Percentiles rank a stretch among this genome's conserved stretches.
phyloP scores from a whole-genome alignment of 768 basidiomycete genomes.

The Coprinellus micaceus region DNA sequence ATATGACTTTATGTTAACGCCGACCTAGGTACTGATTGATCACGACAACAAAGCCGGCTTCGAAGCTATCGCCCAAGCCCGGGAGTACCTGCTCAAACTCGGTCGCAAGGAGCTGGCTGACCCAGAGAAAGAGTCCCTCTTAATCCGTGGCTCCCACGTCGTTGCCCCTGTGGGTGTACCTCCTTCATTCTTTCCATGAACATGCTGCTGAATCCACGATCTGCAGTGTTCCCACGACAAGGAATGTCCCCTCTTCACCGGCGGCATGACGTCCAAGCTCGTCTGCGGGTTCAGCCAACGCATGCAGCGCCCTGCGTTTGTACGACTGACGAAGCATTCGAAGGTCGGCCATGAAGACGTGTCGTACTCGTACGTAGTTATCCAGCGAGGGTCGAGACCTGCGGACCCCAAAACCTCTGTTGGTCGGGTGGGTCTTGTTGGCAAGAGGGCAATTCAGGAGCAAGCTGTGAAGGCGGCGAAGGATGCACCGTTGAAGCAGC shows the following conservation, averaged over 20 bases:
- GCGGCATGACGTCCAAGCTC: constrained; percentile 43
- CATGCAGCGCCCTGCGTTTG: constrained; percentile 79
- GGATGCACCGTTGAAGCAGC: constrained; percentile 33
- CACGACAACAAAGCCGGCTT: constrained; percentile 76
- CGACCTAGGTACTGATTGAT: constrained; percentile 88
- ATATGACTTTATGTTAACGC: background rate
- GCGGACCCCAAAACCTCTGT: constrained; percentile 28
- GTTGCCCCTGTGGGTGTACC: constrained; percentile 70
- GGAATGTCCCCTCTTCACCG: constrained; percentile 69
- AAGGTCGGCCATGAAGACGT: constrained; percentile 81
- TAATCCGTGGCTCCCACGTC: constrained; percentile 67
- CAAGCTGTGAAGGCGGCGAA: constrained; percentile 17
- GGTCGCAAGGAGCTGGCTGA: constrained; percentile 59
- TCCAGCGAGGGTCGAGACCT: constrained; percentile 77
- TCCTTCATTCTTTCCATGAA: background rate
- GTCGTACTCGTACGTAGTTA: constrained; percentile 86
- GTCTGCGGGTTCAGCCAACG: constrained; percentile 86
- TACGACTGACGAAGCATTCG: constrained; percentile 85
- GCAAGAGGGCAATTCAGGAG: constrained; percentile 40
- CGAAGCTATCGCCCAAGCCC: constrained; percentile 69
- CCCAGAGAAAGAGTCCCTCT: constrained; percentile 28
- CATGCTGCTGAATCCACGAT: background rate
- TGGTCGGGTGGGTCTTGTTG: constrained; percentile 55
- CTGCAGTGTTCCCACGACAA: constrained; percentile 87
- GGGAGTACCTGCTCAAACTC: constrained; percentile 65